Conservation (phyloP, 148 eudicot genomes). For the Talinum fruticosum region DNA sequence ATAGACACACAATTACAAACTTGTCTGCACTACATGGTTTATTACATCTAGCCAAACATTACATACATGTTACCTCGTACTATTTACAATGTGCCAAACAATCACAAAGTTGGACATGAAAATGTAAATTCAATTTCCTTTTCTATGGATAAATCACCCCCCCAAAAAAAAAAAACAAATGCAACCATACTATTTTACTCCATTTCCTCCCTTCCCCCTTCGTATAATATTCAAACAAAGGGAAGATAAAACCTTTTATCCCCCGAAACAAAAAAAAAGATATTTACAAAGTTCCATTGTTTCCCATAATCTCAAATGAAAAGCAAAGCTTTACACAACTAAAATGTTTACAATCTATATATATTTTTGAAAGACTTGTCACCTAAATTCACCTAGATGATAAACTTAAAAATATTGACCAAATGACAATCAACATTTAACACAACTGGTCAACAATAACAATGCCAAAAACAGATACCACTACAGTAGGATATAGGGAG, state of each 20-base stretch:
- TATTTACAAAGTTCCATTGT: too few relatives aligned
- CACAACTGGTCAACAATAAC: background rate
- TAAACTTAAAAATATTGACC: too few relatives aligned
- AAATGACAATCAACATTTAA: too few relatives aligned
- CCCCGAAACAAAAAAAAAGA: background rate
- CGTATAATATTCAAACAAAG: background rate
- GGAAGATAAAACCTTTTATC: background rate
- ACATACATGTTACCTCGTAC: too few relatives aligned
- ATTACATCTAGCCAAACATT: too few relatives aligned
- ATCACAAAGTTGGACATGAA: too few relatives aligned
- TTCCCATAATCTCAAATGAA: background rate
- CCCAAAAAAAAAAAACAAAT: too few relatives aligned
- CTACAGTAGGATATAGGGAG: background rate
- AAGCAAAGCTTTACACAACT: background rate
- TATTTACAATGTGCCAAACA: too few relatives aligned
- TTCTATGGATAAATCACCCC: too few relatives aligned
- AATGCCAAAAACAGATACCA: background rate
- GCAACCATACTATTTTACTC: background rate
- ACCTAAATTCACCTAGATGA: background rate
- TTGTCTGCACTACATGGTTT: too few relatives aligned
- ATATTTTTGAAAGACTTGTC: background rate
- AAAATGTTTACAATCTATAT: background rate
- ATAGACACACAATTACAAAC: too few relatives aligned
- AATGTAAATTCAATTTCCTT: too few relatives aligned
- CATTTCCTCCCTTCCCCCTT: background rate